Conservation (phyloP, 441 rosid species). For the Mallotus japonicus region DNA sequence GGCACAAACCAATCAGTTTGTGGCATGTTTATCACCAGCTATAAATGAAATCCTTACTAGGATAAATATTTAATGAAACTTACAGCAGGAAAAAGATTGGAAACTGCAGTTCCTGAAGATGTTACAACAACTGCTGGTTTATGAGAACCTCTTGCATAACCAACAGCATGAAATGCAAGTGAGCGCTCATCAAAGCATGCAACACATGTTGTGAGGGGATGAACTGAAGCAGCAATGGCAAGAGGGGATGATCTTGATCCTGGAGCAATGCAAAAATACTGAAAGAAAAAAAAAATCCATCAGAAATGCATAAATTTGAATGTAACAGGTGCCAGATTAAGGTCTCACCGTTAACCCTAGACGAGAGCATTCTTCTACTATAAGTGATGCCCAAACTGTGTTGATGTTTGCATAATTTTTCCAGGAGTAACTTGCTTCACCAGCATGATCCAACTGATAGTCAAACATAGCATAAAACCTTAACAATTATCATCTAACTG, state of each 20-base stretch:
- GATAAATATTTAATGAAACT: slow-evolving; percentile 37
- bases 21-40: not conserved
- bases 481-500: slow-evolving; percentile 23
- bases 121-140: slow-evolving; percentile 88
- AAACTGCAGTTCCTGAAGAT: slow-evolving; percentile 97
- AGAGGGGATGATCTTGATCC: slow-evolving; percentile 98
- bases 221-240: slow-evolving; percentile 89
- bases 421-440: slow-evolving; percentile 41
- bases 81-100: slow-evolving; percentile 98
- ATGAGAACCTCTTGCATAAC: slow-evolving; percentile 84
- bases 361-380: slow-evolving; percentile 89
- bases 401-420: slow-evolving; percentile 64
- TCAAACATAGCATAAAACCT: slow-evolving; percentile 31
- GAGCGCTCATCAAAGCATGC: slow-evolving; percentile 96
- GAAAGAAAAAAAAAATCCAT: slow-evolving; percentile 34
- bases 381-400: slow-evolving; percentile 85
- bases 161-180: slow-evolving; percentile 93
- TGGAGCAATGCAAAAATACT: slow-evolving; percentile 97
- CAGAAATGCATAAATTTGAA: slow-evolving; percentile 31
- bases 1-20: not conserved
- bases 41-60: slow-evolving; percentile 13
- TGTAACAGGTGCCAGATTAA: slow-evolving; percentile 10
- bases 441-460: slow-evolving; percentile 58
- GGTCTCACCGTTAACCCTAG: slow-evolving; percentile 85
- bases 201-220: slow-evolving; percentile 70